Percentiles rank a stretch among this genome's conserved stretches.
phyloP scores from a whole-genome alignment of 2,329 filamentous ascomycete genomes.

The Aphanoascus verrucosus region DNA sequence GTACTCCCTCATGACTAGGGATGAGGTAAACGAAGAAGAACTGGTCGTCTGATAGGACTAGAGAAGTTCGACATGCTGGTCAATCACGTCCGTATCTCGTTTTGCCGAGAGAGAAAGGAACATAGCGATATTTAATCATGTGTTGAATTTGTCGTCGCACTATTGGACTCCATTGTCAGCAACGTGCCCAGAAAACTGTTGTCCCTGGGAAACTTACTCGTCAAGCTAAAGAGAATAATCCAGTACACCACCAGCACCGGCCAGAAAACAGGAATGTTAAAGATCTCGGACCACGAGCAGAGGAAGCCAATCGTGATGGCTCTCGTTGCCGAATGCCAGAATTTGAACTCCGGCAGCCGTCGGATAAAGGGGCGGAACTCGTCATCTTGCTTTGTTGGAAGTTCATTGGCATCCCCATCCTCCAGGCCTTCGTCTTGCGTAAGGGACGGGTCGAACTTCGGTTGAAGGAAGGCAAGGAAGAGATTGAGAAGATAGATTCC shows the following conservation, averaged over 20 bases:
- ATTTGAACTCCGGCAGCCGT: constrained; percentile 96
- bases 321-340: constrained; percentile 93
- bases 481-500: constrained; percentile 98
- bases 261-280: constrained; percentile 98
- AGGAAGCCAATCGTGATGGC: constrained; percentile 72
- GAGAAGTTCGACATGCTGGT: background rate
- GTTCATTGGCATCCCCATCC: constrained; percentile 58
- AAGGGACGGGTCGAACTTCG: constrained; percentile 96
- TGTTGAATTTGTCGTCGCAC: constrained; percentile 99
- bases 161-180: constrained; percentile 30
- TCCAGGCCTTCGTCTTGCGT: constrained; percentile 95
- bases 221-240: constrained; percentile 91
- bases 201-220: constrained; percentile 53
- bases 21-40: background rate
- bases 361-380: constrained; percentile 97
- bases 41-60: background rate
- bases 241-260: constrained; percentile 97
- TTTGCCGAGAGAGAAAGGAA: constrained; percentile 88
- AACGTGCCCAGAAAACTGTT: background rate
- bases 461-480: constrained; percentile 95
- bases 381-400: constrained; percentile 92
- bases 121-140: constrained; percentile 99
- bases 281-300: constrained; percentile 87
- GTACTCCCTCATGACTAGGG: background rate
- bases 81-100: constrained; percentile 50